Base-by-base conservation (phyloP, 2,329 filamentous ascomycete species). In the Zasmidium angulare region DNA sequence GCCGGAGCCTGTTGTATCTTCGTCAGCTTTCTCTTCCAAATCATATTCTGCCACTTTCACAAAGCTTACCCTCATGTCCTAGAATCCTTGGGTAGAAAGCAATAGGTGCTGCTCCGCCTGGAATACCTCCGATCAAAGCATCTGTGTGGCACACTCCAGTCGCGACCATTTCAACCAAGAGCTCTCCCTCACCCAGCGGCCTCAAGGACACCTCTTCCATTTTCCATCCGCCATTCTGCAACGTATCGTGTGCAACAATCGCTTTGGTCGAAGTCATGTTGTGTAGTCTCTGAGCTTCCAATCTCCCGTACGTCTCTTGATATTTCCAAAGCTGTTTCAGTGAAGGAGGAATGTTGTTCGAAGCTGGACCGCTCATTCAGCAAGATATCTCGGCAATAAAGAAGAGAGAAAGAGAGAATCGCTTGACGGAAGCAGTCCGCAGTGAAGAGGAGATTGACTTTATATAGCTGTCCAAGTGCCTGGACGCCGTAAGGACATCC, bases 61-160 rank as follows among this genome's bases (percentile, higher is more conserved):
- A 26, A 19, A 43, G 43, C 14, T n/a, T 58, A 76, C 82, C 82
- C 73, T 85, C 82, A 61, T 85, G 83, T 2, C 82, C 83, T 17
- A 83, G 70, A 1, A 84, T 76, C 23, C 75, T 69, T 0, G 80
- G 80, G 62, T 81, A 82, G 36, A 75, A 74, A 1, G 77, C 71
- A 2, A 76, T 72, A 2, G 71, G 70, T 1, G 71, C 69, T 24
- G 68, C 64, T 10, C 67, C 70, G 11, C 69, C 71, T 10, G 70
- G 74, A 17, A 73, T 55, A 9, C 76, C 73, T 1, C 78, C 80
- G 53, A 82, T 77, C 24, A 79, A 69, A 10, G 83, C 66, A 62
- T 85, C 83, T 0, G 82, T 82, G 59, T 85, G 83, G 61, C 83
- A 85, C 52, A 85, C 77, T 0, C 83, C 82, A 19, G 59, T 78